These are phyloP conservation scores for Psilocybe cubensis DNA, from an alignment of 768 basidiomycete genomes.

Conservation along the genomic window DNA sequence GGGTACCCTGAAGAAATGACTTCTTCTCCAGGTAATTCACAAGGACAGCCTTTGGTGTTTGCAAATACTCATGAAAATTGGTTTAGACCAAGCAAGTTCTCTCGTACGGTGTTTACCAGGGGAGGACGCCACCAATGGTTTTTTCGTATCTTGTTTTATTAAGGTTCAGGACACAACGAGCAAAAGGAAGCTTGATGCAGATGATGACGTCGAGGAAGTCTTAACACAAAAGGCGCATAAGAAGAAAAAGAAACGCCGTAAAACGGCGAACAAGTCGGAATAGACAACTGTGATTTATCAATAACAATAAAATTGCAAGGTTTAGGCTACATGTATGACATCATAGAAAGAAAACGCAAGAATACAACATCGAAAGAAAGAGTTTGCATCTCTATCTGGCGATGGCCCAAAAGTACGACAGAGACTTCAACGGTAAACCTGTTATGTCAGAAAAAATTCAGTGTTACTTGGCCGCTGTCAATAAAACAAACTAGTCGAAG, in stretches of 20 bases:
- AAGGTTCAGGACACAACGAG: constrained; percentile 18
- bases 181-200: constrained; percentile 28
- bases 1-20: constrained; percentile 72
- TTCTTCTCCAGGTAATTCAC: constrained; percentile 46
- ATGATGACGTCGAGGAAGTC: constrained; percentile 26
- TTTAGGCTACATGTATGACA: constrained; percentile 9
- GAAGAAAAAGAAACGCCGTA: constrained; percentile 26
- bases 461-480: constrained; percentile 19
- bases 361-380: not conserved
- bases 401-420: not conserved
- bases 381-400: not conserved
- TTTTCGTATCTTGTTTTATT: constrained; percentile 96
- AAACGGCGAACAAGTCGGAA: constrained; percentile 7
- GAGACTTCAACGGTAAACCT: constrained; percentile 8
- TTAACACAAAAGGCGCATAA: constrained; percentile 20
- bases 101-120: constrained; percentile 76
- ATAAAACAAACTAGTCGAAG: constrained; percentile 18
- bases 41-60: not conserved
- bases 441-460: constrained; percentile 9
- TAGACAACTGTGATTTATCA: constrained; percentile 3
- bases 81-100: constrained; percentile 57
- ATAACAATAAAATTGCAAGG: not conserved
- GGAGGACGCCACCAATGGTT: constrained; percentile 92
- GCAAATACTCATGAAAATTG: constrained; percentile 1
- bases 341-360: not conserved